Conservation (phyloP, 1,284 basidiomycete genomes). For the Thelephora terrestris region DNA sequence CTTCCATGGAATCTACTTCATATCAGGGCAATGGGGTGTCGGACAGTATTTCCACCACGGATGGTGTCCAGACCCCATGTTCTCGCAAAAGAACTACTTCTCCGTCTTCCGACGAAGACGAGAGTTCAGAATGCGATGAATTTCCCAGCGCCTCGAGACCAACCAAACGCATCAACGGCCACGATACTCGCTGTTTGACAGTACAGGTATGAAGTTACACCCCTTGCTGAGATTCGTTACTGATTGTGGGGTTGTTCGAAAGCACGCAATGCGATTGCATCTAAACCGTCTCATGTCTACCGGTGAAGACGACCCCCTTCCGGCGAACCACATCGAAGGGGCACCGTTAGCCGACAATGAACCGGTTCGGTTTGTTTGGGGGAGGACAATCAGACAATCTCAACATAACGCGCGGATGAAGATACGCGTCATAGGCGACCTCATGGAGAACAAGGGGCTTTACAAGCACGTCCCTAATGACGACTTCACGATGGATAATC, state of each 20-base stretch:
- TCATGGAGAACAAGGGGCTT: slow-evolving; percentile 35
- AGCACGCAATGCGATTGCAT: slow-evolving; percentile 64
- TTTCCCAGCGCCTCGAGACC: slow-evolving; percentile 26
- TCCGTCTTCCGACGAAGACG: slow-evolving; percentile 22
- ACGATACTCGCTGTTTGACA: slow-evolving; percentile 52
- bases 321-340: slow-evolving; percentile 49
- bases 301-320: slow-evolving; percentile 44
- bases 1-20: slow-evolving; percentile 22
- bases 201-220: slow-evolving; percentile 38
- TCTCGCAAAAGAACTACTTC: slow-evolving; percentile 24
- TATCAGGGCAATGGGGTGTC: slow-evolving; percentile 1
- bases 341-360: slow-evolving; percentile 30
- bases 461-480: slow-evolving; percentile 54
- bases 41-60: slow-evolving; percentile 4
- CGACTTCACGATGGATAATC: slow-evolving; percentile 52
- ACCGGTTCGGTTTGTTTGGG: slow-evolving; percentile 66
- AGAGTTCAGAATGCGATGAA: slow-evolving; percentile 20
- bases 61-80: neutral
- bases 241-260: slow-evolving; percentile 5
- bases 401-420: slow-evolving; percentile 65
- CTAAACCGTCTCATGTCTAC: slow-evolving; percentile 47
- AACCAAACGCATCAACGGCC: slow-evolving; percentile 42
- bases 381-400: slow-evolving; percentile 61
- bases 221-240: slow-evolving; percentile 7
- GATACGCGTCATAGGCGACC: slow-evolving; percentile 44